Evolutionary conservation across 805 yeast species (phyloP).

Genomic region (Lachancea lanzarotensis): DNA sequence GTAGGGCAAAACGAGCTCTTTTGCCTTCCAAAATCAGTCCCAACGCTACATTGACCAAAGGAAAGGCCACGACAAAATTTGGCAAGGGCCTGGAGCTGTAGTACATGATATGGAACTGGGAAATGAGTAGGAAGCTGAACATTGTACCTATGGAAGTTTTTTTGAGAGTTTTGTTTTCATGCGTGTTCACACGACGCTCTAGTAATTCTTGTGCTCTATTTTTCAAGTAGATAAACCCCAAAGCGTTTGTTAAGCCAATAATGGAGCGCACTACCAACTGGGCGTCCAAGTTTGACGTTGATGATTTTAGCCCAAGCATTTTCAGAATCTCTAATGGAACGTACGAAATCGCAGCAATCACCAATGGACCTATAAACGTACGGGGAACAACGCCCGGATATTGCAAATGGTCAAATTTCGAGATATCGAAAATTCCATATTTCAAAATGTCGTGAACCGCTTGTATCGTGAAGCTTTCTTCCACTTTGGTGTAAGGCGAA

Average conservation of each 20-base stretch:
- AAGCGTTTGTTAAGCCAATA: conserved; percentile 57
- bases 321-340: neutral
- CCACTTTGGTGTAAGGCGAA: conserved; percentile 87
- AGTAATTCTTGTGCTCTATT: conserved; percentile 30
- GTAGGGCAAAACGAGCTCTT: conserved; percentile 38
- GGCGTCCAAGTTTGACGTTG: conserved; percentile 29
- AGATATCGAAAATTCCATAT: conserved; percentile 44
- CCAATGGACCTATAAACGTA: conserved; percentile 66
- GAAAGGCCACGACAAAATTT: conserved; percentile 72
- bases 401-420: conserved; percentile 59
- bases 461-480: conserved; percentile 87
- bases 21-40: conserved; percentile 46
- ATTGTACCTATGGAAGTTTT: conserved; percentile 30
- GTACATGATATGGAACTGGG: conserved; percentile 75
- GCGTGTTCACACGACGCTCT: conserved; percentile 8
- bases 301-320: neutral
- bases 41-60: conserved; percentile 55
- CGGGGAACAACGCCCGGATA: conserved; percentile 92
- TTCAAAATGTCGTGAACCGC: conserved; percentile 77
- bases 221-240: conserved; percentile 47
- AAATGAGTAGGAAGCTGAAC: conserved; percentile 50
- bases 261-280: conserved; percentile 53
- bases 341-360: conserved; percentile 40
- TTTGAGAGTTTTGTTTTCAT: conserved; percentile 9
- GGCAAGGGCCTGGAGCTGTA: conserved; percentile 84